Evolutionary conservation across 2,329 filamentous ascomycete genomes (phyloP), one percentile per base, ranked within the genome.

Genomic region (Penicillium sp.): DNA sequence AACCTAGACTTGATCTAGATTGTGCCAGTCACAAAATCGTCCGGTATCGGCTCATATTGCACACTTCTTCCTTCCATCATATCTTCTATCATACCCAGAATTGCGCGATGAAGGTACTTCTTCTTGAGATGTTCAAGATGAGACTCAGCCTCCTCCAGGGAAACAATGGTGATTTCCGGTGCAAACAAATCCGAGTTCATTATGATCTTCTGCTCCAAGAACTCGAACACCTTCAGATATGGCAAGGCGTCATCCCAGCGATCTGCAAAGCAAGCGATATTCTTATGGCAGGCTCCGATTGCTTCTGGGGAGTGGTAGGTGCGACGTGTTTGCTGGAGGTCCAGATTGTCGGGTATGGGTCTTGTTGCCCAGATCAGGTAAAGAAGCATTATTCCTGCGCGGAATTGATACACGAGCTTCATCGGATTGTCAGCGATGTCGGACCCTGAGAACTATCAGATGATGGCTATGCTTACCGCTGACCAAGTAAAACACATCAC

Each of bases 401-500:
- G 43, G 26, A 59, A 59, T 33, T 59, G 56, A 32, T 58, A 59
- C 1, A 59, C 54, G 28, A 59, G 54, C 55, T 54, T 29, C 8
- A 9, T n/a, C 8, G 13, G 11, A 13, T 33, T 20, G 31, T 41
- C 16, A 43, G 33, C 20, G 11, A 17, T 19, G 3, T 32, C 4
- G n/a, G n/a, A n/a, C n/a, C n/a, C n/a, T n/a, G n/a, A n/a, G n/a
- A n/a, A n/a, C n/a, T n/a, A n/a, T n/a, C n/a, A 11, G 10, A 3
- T 1, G 8, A 5, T 17, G 10, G 3, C n/a, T n/a, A 19, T 26
- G 50, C 53, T 43, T 45, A 59, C 55, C 33, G 56, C 55, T 41
- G 56, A 58, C 56, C 56, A 59, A 1, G 56, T 59, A 44, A 50
- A 58, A 23, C 56, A 59, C 46, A 58, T 47, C 7, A 57, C 54